Conservation (phyloP, 2,329 filamentous ascomycete genomes). For the Verticillium dahliae region DNA sequence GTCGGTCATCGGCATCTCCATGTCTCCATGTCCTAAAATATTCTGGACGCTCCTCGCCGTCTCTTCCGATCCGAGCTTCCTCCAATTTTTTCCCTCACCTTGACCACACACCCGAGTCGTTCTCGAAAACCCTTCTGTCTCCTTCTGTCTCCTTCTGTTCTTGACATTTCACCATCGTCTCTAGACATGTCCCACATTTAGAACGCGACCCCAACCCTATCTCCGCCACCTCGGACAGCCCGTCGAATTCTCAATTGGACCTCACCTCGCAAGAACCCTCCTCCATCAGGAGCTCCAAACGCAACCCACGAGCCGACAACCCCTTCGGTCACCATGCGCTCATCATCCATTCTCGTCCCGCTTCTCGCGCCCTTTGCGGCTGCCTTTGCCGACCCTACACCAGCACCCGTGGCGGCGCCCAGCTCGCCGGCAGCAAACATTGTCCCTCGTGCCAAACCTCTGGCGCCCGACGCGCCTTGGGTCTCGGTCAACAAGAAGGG, state of each 20-base stretch:
- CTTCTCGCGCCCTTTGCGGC: not conserved
- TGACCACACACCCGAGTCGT: not conserved
- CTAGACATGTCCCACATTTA: not conserved
- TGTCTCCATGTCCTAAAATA: not conserved
- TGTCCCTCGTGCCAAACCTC: not conserved
- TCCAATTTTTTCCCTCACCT: conserved; percentile 1
- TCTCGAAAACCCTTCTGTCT: not conserved
- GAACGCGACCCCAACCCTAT: not conserved
- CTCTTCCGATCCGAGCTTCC: conserved; percentile 1
- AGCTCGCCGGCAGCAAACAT: conserved; percentile 16
- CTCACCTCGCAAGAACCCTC: not conserved
- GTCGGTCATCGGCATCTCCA: not conserved
- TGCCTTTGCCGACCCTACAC: not conserved
- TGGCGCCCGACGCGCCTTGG: conserved; percentile 39
- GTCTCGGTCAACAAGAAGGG: conserved; percentile 42
- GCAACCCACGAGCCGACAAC: not conserved
- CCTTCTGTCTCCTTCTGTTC: not conserved
- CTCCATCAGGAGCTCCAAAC: not conserved
- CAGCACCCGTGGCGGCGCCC: conserved; percentile 16
- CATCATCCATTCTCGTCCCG: not conserved
- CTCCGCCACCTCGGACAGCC: not conserved
- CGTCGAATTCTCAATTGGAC: not conserved
- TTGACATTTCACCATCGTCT: not conserved
- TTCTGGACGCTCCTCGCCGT: not conserved
- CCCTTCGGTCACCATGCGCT: not conserved